Evolutionary conservation across 192 early-diverging fungal genomes (phyloP).

Genomic region (Coemansia erecta): DNA sequence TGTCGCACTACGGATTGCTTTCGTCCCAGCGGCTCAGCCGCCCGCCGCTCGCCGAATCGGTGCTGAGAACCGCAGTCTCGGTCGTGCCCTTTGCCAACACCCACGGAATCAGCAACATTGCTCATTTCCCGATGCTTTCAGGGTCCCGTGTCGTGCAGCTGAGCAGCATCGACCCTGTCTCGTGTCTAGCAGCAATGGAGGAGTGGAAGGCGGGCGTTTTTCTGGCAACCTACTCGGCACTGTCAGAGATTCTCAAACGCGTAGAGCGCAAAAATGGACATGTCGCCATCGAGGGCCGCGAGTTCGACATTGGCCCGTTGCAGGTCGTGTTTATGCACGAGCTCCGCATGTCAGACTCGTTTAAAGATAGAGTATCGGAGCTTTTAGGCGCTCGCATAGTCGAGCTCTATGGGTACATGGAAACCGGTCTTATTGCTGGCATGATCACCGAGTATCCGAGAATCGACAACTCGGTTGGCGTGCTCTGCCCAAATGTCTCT

Average conservation of each 20-base stretch:
- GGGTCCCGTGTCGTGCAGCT: conserved; percentile 45
- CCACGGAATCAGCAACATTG: conserved; percentile 42
- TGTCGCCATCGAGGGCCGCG: conserved; percentile 8
- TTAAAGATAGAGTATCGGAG: conserved; percentile 21
- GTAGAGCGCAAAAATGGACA: conserved; percentile 17
- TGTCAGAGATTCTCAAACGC: conserved; percentile 14
- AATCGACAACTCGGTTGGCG: conserved; percentile 35
- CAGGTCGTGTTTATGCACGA: conserved; percentile 33
- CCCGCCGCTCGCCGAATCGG: conserved; percentile 8
- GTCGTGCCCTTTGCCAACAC: conserved; percentile 37
- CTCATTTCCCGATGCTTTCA: conserved; percentile 46
- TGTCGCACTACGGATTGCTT: conserved; percentile 49
- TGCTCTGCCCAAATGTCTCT: conserved; percentile 36
- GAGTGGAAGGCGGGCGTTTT: conserved; percentile 28
- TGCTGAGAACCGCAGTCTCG: conserved; percentile 32
- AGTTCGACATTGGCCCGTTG: conserved; percentile 26
- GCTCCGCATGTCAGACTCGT: conserved; percentile 20
- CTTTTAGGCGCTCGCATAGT: conserved; percentile 39
- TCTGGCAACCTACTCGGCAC: conserved; percentile 25
- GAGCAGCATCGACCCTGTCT: conserved; percentile 13
- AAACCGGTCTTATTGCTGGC: conserved; percentile 44
- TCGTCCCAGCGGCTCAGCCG: conserved; percentile 22
- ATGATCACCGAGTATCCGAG: conserved; percentile 49
- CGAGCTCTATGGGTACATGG: conserved; percentile 48
- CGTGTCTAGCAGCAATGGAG: conserved; percentile 34